Evolutionary conservation across 192 early-diverging fungal species (phyloP).

Genomic region (Rhizoclosmatium globosum): DNA sequence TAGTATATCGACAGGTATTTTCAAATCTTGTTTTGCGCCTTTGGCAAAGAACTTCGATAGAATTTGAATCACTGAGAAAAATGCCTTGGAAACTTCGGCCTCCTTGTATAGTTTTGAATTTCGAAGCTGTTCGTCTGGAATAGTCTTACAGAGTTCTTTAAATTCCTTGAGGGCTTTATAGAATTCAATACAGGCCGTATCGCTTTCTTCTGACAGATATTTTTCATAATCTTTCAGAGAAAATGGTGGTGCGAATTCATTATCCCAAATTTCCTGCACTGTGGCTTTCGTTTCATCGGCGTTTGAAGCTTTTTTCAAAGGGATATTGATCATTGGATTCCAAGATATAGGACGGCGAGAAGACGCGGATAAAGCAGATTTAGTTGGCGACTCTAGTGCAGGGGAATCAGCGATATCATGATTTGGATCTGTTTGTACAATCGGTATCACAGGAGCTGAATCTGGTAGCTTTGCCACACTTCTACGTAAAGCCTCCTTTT

Average conservation of each 20-base stretch:
- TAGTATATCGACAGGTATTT: constrained; percentile 25
- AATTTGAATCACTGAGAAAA: constrained; percentile 26
- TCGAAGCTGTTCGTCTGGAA: constrained; percentile 25
- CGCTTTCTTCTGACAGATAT: not conserved
- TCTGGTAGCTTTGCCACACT: not conserved
- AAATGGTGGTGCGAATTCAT: constrained; percentile 21
- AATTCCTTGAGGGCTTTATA: constrained; percentile 14
- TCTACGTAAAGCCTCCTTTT: constrained; percentile 26
- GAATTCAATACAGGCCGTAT: constrained; percentile 2
- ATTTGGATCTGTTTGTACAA: not conserved
- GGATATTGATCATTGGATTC: not conserved
- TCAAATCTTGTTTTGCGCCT: constrained; percentile 30
- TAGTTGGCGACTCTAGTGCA: not conserved
- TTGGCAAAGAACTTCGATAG: constrained; percentile 26
- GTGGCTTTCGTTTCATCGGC: constrained; percentile 14
- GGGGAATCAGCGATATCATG: not conserved
- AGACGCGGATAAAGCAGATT: not conserved
- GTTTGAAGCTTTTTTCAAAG: not conserved
- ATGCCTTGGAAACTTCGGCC: constrained; percentile 10
- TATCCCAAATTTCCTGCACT: constrained; percentile 14
- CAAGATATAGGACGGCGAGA: constrained; percentile 12
- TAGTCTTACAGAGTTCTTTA: not conserved
- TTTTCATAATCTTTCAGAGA: constrained; percentile 21
- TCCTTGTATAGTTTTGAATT: constrained; percentile 17
- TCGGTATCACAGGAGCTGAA: not conserved